Conservation (phyloP, 164 flowering plant species). For the Tinospora cordifolia region DNA sequence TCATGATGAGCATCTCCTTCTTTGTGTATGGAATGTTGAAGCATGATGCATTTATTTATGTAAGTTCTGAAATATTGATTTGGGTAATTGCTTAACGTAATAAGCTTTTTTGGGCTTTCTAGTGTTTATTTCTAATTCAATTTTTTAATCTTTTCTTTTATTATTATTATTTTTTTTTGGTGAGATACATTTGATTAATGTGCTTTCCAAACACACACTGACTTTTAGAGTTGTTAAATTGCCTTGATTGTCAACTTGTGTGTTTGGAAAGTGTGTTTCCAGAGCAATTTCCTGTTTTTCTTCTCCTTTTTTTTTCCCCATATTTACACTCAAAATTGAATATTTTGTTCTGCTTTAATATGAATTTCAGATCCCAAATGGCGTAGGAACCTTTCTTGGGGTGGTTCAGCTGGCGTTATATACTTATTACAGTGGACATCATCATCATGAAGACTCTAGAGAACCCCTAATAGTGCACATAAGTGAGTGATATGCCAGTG, state of each 20-base stretch:
- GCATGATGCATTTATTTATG: constrained; percentile 38
- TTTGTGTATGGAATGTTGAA: constrained; percentile 42
- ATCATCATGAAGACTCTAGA: constrained; percentile 27
- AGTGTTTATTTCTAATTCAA: no score
- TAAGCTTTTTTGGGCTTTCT: neutral
- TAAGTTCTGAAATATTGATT: constrained; percentile 18
- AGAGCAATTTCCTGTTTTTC: no score
- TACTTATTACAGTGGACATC: constrained; percentile 34
- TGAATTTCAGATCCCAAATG: constrained; percentile 78
- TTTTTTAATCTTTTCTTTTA: no score
- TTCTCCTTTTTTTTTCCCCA: no score
- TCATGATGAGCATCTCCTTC: constrained; percentile 53
- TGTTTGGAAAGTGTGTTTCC: no score
- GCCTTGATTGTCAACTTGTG: no score
- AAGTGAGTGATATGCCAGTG: constrained; percentile 18
- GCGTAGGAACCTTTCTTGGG: constrained; percentile 71
- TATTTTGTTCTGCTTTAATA: neutral
- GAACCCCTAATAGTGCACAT: constrained; percentile 52
- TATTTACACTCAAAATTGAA: no score
- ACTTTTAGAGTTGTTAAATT: no score
- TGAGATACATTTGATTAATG: no score
- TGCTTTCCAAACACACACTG: no score
- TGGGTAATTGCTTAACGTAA: neutral
- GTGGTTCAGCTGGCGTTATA: constrained; percentile 51
- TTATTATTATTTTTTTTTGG: no score